Conservation (phyloP, 208 protist species). For the Trichomonas tenax region DNA sequence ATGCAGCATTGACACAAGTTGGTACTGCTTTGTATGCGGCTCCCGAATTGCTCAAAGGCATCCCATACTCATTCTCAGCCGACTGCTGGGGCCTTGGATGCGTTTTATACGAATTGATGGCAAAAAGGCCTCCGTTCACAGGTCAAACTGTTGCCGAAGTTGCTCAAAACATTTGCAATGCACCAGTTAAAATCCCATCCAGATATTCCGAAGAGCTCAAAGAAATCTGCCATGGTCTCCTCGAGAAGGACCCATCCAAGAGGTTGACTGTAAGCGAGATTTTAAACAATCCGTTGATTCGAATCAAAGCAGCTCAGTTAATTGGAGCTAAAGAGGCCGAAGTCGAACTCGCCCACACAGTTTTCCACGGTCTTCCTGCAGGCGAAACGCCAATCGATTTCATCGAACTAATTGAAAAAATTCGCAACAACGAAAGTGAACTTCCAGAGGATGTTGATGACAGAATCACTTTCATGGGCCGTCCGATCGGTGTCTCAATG, state of each 20-base stretch:
- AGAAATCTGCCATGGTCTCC: not conserved
- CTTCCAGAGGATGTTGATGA: too few species aligned
- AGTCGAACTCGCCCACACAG: not conserved
- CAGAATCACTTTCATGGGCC: too few species aligned
- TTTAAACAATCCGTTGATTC: not conserved
- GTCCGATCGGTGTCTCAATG: too few species aligned
- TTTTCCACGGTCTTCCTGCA: not conserved
- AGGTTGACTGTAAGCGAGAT: not conserved
- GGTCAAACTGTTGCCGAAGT: not conserved
- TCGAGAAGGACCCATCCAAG: not conserved
- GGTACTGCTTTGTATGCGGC: constrained; percentile 23
- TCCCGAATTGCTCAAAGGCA: constrained; percentile 7
- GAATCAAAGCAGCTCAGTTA: not conserved
- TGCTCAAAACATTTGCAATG: not conserved
- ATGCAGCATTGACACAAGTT: not conserved
- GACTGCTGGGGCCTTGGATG: not conserved
- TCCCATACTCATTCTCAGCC: not conserved
- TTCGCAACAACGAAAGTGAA: too few species aligned
- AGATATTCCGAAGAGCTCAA: not conserved
- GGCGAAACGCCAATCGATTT: not conserved
- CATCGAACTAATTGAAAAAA: not conserved
- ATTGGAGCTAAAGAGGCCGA: not conserved
- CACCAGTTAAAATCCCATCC: not conserved
- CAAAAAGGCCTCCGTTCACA: not conserved
- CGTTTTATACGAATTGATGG: not conserved